Evolutionary conservation across 2,329 filamentous ascomycete species (phyloP).

Genomic region (Juglanconis juglandina): DNA sequence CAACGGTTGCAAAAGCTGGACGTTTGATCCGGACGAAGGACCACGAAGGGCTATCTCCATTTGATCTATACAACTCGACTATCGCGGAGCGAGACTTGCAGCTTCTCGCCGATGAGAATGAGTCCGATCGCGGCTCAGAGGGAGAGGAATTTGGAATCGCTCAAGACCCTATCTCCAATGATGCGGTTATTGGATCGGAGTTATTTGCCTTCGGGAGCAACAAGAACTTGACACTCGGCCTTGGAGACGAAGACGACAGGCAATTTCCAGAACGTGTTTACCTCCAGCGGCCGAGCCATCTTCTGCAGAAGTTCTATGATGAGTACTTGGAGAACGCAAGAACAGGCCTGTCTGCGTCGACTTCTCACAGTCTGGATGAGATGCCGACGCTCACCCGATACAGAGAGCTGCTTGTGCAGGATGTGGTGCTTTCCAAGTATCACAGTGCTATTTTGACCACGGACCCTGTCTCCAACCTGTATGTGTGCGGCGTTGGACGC

Average conservation of each 20-base stretch:
- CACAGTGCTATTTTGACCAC: conserved; percentile 85
- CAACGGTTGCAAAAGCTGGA: conserved; percentile 59
- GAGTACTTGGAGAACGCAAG: conserved; percentile 57
- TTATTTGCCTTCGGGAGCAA: conserved; percentile 94
- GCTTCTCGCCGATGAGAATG: conserved; percentile 33
- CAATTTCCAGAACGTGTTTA: conserved; percentile 85
- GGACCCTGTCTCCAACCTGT: conserved; percentile 85
- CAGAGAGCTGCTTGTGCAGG: conserved; percentile 70
- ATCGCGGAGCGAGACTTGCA: conserved; percentile 73
- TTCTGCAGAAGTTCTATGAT: conserved; percentile 70
- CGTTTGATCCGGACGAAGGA: conserved; percentile 93
- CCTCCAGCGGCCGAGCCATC: conserved; percentile 71
- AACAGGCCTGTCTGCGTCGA: conserved; percentile 30
- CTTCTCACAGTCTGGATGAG: conserved; percentile 38
- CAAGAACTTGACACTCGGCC: conserved; percentile 86
- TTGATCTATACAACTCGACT: conserved; percentile 86
- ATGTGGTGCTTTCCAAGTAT: conserved; percentile 84
- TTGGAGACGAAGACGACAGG: conserved; percentile 93
- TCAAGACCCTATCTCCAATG: conserved; percentile 11
- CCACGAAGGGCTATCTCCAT: conserved; percentile 87
- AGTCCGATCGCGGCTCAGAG: conserved; percentile 51
- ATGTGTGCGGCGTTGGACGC: conserved; percentile 87
- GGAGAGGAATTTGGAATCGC: conserved; percentile 44
- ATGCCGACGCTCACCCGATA: conserved; percentile 72
- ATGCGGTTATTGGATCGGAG: conserved; percentile 63